Evolutionary conservation across 345 rosid genomes (phyloP).

Genomic region (Eucalyptus shirleyi): DNA sequence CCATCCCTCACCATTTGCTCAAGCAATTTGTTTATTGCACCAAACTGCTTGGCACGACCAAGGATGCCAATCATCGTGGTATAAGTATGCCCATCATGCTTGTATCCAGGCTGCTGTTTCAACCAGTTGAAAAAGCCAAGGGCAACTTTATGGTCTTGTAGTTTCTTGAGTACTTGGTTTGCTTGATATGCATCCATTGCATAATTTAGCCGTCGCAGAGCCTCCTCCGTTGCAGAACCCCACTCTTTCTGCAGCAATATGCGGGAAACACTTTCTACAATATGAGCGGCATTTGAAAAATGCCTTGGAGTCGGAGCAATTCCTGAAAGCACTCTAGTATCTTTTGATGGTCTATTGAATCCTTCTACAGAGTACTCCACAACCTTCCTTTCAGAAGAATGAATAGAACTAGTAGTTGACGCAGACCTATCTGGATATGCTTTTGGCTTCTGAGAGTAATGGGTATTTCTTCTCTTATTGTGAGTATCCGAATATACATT

Average conservation of each 20-base stretch:
- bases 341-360: slow-evolving; percentile 22
- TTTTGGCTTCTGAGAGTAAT: slow-evolving; percentile 18
- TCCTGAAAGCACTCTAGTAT: slow-evolving; percentile 21
- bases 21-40: slow-evolving; percentile 51
- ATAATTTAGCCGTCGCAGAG: slow-evolving; percentile 38
- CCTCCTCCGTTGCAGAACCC: slow-evolving; percentile 73
- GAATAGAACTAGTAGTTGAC: slow-evolving; percentile 16
- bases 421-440: slow-evolving; percentile 17
- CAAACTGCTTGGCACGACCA: slow-evolving; percentile 79
- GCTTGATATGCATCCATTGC: slow-evolving; percentile 74
- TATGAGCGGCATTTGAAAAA: slow-evolving; percentile 9
- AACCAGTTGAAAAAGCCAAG: slow-evolving; percentile 83
- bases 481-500: slow-evolving; percentile 1
- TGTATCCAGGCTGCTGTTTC: slow-evolving; percentile 52
- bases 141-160: slow-evolving; percentile 68
- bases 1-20: slow-evolving; percentile 78
- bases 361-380: slow-evolving; percentile 12
- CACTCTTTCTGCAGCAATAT: slow-evolving; percentile 45
- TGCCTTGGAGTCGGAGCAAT: slow-evolving; percentile 28
- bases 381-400: slow-evolving; percentile 20
- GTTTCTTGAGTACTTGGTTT: slow-evolving; percentile 79
- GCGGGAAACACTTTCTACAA: slow-evolving; percentile 45
- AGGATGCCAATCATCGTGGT: slow-evolving; percentile 95
- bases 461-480: slow-evolving; percentile 18
- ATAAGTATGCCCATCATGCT: slow-evolving; percentile 88